Evolutionary conservation across 495 filamentous ascomycete species (phyloP), one percentile per base, ranked within the genome.

Genomic region (Penicillium bovifimosum): DNA sequence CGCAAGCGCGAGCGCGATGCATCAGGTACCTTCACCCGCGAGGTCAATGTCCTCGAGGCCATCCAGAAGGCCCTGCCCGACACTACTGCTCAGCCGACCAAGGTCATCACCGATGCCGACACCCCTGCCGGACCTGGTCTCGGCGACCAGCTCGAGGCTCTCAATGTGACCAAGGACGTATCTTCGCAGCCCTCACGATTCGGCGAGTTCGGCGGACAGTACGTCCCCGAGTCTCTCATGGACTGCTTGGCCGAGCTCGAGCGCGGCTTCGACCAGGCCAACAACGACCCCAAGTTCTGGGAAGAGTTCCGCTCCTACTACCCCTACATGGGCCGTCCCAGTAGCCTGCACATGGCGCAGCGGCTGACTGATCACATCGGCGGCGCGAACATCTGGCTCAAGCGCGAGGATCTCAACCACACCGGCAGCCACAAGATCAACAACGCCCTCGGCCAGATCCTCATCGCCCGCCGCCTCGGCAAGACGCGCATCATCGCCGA

Each of bases 141-240:
- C 7, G 79, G 70, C 36, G 88, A 90, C 57, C 85, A 92, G 62
- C 70, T 92, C 18, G 85, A 87, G 47, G 84, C 87, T 9, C 67
- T 90, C 4, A 91, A 90, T 43, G 70, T 70, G 18, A 62, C 60
- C 14, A 74, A 75, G 31, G 74, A 83, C 38, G 54, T 69, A 42
- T 73, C 68, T 32, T 79, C 80, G 48, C 74, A 86, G 29, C 90
- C 92, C 3, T 81, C 88, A 0, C 85, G 92, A 11, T 99, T 99
- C 61, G 93, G 93, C 51, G 88, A 96, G 68, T 99, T 96, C 57
- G 93, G 93, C 59, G 93, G 93, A n/a, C 93, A 97, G 68, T 99
- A 97, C 61, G 92, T 99, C 0, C 95, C 93, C 1, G 93, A 99
- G 71, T 91, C 91, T 6, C 79, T 99, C 27, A 97, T 97, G 91